Evolutionary conservation across 805 yeast species (phyloP).

Genomic region (Scheffersomyces spartinae): DNA sequence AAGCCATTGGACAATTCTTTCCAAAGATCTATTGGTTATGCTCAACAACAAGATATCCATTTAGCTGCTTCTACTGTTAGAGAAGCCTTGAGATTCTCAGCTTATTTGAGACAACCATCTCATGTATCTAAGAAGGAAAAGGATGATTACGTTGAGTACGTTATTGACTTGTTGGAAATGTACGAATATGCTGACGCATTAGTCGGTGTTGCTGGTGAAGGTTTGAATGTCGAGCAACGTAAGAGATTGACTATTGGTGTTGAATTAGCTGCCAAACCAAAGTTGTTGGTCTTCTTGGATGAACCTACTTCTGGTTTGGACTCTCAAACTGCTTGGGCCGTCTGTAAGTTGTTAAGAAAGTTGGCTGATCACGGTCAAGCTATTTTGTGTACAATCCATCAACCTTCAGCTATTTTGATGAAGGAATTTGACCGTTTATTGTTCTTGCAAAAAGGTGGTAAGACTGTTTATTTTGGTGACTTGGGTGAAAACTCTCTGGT

Average conservation of each 20-base stretch:
- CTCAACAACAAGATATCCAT: constrained; percentile 74
- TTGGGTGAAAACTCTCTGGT: constrained; percentile 53
- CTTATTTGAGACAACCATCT: constrained; percentile 60
- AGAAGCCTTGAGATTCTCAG: constrained; percentile 63
- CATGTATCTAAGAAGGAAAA: constrained; percentile 46
- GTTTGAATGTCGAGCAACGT: constrained; percentile 57
- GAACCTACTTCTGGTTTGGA: constrained; percentile 71
- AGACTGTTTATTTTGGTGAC: constrained; percentile 75
- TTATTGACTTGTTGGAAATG: constrained; percentile 60
- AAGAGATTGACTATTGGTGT: constrained; percentile 62
- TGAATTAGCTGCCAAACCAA: constrained; percentile 60
- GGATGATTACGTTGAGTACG: constrained; percentile 55
- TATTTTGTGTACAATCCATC: constrained; percentile 66
- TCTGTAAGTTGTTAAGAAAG: constrained; percentile 54
- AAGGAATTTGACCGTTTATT: constrained; percentile 58
- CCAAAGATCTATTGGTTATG: constrained; percentile 71
- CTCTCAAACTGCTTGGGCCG: constrained; percentile 62
- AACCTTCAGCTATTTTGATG: constrained; percentile 62
- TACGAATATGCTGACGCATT: constrained; percentile 62
- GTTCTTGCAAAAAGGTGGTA: constrained; percentile 64
- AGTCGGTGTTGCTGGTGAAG: constrained; percentile 68
- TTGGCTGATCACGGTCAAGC: constrained; percentile 66
- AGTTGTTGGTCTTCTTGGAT: constrained; percentile 49
- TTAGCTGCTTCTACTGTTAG: constrained; percentile 59
- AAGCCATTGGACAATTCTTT: constrained; percentile 50